Base-by-base conservation (phyloP, 106 monocot genomes). In the Allium cepa region DNA sequence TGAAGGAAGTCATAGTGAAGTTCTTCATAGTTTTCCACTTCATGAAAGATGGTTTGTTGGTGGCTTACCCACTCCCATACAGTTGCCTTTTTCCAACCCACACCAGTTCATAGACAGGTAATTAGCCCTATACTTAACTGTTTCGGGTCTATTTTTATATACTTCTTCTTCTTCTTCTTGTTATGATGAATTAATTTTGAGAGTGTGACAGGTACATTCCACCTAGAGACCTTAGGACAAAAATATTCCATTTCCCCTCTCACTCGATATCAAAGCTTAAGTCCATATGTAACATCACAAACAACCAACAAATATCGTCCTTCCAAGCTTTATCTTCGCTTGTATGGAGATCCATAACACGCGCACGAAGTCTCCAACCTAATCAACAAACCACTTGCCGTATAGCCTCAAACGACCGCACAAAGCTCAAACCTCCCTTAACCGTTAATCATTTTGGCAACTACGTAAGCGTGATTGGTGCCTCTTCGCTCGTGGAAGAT, bases 401-500 rank as follows among this genome's bases (percentile, higher is more conserved):
- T 3, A 0, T 81, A 17, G 77, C 87, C 28, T 63, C 72, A 55
- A 27, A 90, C 22, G 73, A 80, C 67, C 72, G 94, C 5, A 3
- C 47, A 11, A 68, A 90, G 64, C 76, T 94, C 5, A 69, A 69
- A 12, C 90, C 94, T 10, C 64, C 67, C 7, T 71, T 84, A 4
- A 57, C 83, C 4, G 11, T 64, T 8, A 60, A 71, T 49, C 86
- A 94, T 75, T 90, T 94, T 61, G 89, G 93, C 67, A 87, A 87
- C 75, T 78, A 76, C 11, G 75, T 82, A 17, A 9, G 9, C 5
- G 49, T 69, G 17, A 47, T 76, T 2, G 0, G 12, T 17, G 50
- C 74, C 17, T 62, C 76, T 26, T n/a, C 69, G 22, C 72, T 79
- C 6, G 85, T 70, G 45, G 81, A 73, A 0, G 83, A 93, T 11